phyloP scores from a whole-genome alignment of 306 rosid genomes.

The Prunus padus region DNA sequence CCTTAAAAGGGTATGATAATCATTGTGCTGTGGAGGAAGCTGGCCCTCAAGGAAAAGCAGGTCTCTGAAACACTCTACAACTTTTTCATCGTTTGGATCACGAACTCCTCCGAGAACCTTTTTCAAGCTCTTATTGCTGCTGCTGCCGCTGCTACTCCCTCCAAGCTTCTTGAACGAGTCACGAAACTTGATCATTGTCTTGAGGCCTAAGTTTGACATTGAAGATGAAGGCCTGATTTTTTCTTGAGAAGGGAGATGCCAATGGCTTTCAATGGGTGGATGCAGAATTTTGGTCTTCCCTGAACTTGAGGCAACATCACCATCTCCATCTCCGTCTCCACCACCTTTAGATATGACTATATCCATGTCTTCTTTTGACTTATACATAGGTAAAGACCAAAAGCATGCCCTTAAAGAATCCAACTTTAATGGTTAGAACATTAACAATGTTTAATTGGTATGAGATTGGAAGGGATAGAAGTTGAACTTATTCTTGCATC shows the following conservation, averaged over 20 bases:
- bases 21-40: conserved; percentile 56
- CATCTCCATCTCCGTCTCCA: conserved; percentile 21
- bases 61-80: conserved; percentile 58
- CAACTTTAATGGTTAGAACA: background rate
- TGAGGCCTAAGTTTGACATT: conserved; percentile 23
- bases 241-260: conserved; percentile 41
- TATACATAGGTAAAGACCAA: conserved; percentile 29
- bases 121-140: conserved; percentile 36
- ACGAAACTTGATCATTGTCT: conserved; percentile 35
- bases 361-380: conserved; percentile 27
- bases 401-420: background rate
- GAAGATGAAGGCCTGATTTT: conserved; percentile 25
- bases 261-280: conserved; percentile 69
- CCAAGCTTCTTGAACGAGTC: conserved; percentile 38
- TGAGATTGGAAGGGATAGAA: background rate
- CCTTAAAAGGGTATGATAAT: conserved; percentile 92
- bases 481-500: background rate
- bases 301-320: conserved; percentile 22
- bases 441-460: background rate
- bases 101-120: conserved; percentile 51
- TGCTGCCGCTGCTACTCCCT: conserved; percentile 32
- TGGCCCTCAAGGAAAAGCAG: conserved; percentile 54
- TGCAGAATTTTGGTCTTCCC: conserved; percentile 41
- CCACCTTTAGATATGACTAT: conserved; percentile 33
- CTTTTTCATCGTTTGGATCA: conserved; percentile 61